These are phyloP conservation scores for Cladosporium austrohemisphaericum DNA, from an alignment of 2,329 filamentous ascomycete species.

Conservation along the genomic window DNA sequence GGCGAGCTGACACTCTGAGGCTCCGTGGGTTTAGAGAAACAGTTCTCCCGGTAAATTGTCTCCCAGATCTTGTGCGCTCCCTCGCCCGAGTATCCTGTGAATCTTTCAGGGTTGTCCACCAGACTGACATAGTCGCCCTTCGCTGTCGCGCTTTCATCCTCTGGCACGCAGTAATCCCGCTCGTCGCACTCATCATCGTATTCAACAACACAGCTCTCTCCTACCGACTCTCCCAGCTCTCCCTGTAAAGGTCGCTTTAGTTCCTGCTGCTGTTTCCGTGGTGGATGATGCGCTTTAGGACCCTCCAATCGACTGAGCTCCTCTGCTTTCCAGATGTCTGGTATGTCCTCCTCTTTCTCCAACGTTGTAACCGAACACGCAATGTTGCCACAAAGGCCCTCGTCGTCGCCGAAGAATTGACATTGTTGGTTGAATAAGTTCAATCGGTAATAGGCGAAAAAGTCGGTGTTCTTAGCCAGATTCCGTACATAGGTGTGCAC, in stretches of 20 bases:
- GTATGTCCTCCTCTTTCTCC: slow-evolving; percentile 92
- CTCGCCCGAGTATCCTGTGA: slow-evolving; percentile 86
- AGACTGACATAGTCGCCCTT: slow-evolving; percentile 97
- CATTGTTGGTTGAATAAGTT: slow-evolving; percentile 94
- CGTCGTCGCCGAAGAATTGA: slow-evolving; percentile 92
- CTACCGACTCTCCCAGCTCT: slow-evolving; percentile 76
- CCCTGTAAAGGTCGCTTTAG: slow-evolving; percentile 73
- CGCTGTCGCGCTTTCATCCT: slow-evolving; percentile 79
- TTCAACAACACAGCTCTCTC: slow-evolving; percentile 94
- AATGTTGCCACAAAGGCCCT: slow-evolving; percentile 93
- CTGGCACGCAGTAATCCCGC: slow-evolving; percentile 91
- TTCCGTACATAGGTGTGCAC: slow-evolving; percentile 74
- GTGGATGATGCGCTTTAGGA: slow-evolving; percentile 84
- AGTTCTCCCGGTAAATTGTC: slow-evolving; percentile 95
- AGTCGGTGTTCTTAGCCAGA: slow-evolving; percentile 84
- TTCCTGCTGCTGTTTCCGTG: slow-evolving; percentile 67
- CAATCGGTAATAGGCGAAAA: slow-evolving; percentile 95
- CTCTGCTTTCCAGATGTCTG: slow-evolving; percentile 83
- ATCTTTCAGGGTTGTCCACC: slow-evolving; percentile 87
- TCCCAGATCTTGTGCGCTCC: slow-evolving; percentile 91
- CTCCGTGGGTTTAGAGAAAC: slow-evolving; percentile 59
- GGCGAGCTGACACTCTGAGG: slow-evolving; percentile 18
- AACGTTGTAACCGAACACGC: slow-evolving; percentile 93
- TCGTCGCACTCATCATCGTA: slow-evolving; percentile 97
- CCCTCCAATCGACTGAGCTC: slow-evolving; percentile 90